Percentiles rank a stretch among this genome's conserved stretches.
Evolutionary conservation across 164 flowering plant genomes (phyloP).

Genomic region (Hamamelis virginiana): DNA sequence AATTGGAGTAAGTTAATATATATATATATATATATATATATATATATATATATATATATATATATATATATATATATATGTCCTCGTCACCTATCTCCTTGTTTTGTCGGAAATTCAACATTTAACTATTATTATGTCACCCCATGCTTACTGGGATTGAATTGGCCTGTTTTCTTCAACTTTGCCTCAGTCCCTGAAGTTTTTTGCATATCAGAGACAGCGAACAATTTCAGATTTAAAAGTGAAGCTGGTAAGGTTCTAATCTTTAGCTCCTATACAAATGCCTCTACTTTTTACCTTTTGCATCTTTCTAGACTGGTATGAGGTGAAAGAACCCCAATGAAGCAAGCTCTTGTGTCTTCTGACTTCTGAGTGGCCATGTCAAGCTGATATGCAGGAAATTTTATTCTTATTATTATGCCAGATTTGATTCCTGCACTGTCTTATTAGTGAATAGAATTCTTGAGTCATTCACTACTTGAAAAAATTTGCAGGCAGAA

Average conservation of each 20-base stretch:
- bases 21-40: no score
- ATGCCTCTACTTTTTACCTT: neutral
- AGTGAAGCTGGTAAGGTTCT: constrained; percentile 51
- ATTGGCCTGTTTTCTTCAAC: neutral
- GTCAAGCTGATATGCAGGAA: neutral
- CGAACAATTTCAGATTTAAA: constrained; percentile 49
- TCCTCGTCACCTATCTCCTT: neutral
- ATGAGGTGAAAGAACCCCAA: neutral
- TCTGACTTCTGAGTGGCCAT: neutral
- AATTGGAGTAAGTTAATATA: constrained; percentile 73
- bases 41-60: no score
- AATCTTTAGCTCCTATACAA: neutral
- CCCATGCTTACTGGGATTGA: neutral
- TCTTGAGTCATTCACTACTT: neutral
- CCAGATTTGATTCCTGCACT: neutral
- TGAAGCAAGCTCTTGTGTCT: neutral
- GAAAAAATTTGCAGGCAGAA: constrained; percentile 1
- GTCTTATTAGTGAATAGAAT: no score
- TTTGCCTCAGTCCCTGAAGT: constrained; percentile 65
- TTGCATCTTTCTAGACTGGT: neutral
- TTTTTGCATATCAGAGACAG: constrained; percentile 64
- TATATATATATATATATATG: neutral
- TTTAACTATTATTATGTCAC: neutral
- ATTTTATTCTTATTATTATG: neutral
- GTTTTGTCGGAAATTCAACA: neutral